These are phyloP conservation scores for Haplographium delicatum DNA, from an alignment of 495 filamentous ascomycete genomes.

Conservation along the genomic window DNA sequence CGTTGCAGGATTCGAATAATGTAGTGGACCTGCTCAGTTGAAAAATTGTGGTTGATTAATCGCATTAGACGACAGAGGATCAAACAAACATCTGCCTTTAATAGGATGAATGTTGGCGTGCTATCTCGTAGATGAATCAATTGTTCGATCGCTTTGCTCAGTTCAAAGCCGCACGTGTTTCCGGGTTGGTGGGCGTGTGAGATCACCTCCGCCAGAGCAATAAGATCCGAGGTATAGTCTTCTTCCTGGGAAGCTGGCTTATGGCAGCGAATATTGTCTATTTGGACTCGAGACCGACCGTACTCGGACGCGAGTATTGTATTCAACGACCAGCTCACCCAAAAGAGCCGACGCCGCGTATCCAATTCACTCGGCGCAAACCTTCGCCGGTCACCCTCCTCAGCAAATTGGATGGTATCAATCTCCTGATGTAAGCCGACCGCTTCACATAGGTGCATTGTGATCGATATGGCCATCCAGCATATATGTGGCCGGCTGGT, in stretches of 20 bases:
- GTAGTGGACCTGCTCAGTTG: conserved; percentile 6
- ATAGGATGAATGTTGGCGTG: conserved; percentile 34
- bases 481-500: conserved; percentile 46
- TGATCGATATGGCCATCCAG: conserved; percentile 51
- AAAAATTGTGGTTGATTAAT: background rate
- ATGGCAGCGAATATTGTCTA: conserved; percentile 10
- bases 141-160: conserved; percentile 27
- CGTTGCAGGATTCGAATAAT: conserved; percentile 19
- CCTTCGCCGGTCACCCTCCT: conserved; percentile 24
- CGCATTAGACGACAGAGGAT: conserved; percentile 35
- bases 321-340: conserved; percentile 41
- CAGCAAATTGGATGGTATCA: conserved; percentile 27
- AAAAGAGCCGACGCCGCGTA: conserved; percentile 7
- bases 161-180: background rate
- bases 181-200: conserved; percentile 1
- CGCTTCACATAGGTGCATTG: conserved; percentile 50
- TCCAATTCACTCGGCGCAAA: conserved; percentile 36
- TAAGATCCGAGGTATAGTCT: background rate
- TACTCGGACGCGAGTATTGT: conserved; percentile 48
- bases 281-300: conserved; percentile 28
- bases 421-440: conserved; percentile 39
- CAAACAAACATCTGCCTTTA: conserved; percentile 44
- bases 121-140: conserved; percentile 39
- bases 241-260: background rate
- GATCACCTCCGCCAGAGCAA: background rate